Percentiles rank a stretch among this genome's conserved stretches.
phyloP scores from a whole-genome alignment of 257 asterid species.

The Jacaranda copaia region DNA sequence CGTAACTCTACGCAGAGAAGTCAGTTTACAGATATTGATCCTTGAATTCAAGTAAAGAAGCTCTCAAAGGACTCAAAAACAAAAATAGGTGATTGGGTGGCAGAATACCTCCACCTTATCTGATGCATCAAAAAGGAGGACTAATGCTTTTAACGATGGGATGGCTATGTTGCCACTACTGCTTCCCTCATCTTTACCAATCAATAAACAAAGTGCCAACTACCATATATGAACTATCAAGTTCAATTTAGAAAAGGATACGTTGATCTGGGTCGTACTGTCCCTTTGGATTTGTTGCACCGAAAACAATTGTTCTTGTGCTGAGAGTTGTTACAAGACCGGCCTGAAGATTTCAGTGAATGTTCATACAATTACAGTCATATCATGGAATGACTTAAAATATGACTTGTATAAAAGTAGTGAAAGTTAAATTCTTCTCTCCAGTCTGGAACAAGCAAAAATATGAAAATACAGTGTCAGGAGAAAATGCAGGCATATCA shows the following conservation, averaged over 20 bases:
- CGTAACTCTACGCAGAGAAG: conserved; percentile 22
- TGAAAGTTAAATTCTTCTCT: not conserved
- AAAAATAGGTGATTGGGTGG: not conserved
- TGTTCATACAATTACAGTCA: conserved; percentile 15
- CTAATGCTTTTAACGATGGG: not conserved
- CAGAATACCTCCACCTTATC: conserved; percentile 16
- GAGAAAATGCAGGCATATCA: not conserved
- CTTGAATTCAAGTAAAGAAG: conserved; percentile 18
- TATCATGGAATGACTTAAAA: conserved; percentile 1
- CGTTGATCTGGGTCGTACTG: conserved; percentile 93
- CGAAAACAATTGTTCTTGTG: conserved; percentile 92
- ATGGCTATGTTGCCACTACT: too few species aligned
- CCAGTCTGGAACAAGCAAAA: not conserved
- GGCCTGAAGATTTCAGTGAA: conserved; percentile 62
- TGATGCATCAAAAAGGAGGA: not conserved
- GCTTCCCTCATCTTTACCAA: too few species aligned
- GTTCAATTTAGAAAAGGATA: conserved; percentile 55
- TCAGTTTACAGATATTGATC: conserved; percentile 8
- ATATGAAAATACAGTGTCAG: not conserved
- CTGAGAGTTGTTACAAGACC: conserved; percentile 98
- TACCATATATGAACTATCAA: conserved; percentile 18
- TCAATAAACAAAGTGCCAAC: not conserved
- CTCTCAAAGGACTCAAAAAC: not conserved
- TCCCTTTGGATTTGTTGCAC: conserved; percentile 99
- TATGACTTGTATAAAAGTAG: conserved; percentile 16